Conservation (phyloP, 192 early-diverging fungal species). For the Backusella macrospora region DNA sequence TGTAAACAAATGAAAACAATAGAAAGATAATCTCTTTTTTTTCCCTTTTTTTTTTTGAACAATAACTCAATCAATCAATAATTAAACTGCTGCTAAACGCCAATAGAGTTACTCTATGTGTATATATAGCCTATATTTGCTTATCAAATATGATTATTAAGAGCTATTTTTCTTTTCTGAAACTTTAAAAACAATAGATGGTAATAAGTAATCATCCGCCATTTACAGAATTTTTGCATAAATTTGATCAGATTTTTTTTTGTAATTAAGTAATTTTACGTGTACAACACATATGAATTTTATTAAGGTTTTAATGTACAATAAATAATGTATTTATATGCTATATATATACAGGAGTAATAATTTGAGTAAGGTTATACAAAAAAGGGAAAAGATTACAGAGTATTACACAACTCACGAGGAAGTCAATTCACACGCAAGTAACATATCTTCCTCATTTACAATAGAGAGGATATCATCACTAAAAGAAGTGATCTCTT, state of each 20-base stretch:
- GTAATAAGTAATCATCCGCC: not conserved
- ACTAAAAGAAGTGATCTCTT: not conserved
- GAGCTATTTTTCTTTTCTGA: not conserved
- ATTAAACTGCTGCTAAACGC: too few relatives aligned
- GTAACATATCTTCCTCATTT: slow-evolving; percentile 28
- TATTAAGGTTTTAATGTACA: slow-evolving; percentile 5
- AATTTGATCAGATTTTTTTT: not conserved
- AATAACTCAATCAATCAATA: too few relatives aligned
- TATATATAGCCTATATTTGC: too few relatives aligned
- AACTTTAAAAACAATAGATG: slow-evolving; percentile 1
- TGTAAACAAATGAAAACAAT: not conserved
- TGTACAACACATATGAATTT: slow-evolving; percentile 11
- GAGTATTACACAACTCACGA: slow-evolving; percentile 7
- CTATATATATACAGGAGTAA: not conserved
- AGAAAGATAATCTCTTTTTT: too few relatives aligned
- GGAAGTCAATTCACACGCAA: slow-evolving; percentile 27
- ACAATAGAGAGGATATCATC: slow-evolving; percentile 14
- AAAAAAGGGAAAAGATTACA: not conserved
- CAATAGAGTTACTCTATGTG: too few relatives aligned
- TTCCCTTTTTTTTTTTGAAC: too few relatives aligned
- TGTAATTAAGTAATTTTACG: not conserved
- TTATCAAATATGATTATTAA: not conserved
- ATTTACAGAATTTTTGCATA: slow-evolving; percentile 13
- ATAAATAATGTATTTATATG: not conserved
- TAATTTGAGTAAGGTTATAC: not conserved